phyloP scores from a whole-genome alignment of 2,329 filamentous ascomycete genomes.

The Emmonsiellopsis sp. region DNA sequence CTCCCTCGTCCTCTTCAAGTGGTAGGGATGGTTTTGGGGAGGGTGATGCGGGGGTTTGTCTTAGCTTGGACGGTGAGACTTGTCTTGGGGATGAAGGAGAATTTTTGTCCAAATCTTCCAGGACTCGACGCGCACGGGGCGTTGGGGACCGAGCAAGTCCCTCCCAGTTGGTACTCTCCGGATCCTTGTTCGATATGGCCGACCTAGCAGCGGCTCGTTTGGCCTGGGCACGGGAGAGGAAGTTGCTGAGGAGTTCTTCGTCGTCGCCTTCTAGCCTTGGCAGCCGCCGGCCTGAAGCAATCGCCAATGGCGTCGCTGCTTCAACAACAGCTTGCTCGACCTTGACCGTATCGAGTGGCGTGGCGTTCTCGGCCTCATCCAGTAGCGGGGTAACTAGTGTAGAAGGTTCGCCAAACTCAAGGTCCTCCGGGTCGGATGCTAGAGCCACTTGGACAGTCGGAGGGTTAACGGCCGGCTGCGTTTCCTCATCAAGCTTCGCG shows the following conservation, averaged over 20 bases:
- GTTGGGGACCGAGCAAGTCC: slow-evolving; percentile 1
- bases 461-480: neutral
- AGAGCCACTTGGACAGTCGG: neutral
- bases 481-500: neutral
- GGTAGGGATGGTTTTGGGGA: slow-evolving; percentile 7
- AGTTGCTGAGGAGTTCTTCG: slow-evolving; percentile 30
- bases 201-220: slow-evolving; percentile 30
- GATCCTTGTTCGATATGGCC: slow-evolving; percentile 13
- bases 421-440: neutral
- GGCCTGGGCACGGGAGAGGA: slow-evolving; percentile 32
- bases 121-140: slow-evolving; percentile 24
- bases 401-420: neutral
- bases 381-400: neutral
- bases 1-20: slow-evolving; percentile 12
- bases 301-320: slow-evolving; percentile 22
- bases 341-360: slow-evolving; percentile 10
- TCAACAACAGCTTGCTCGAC: slow-evolving; percentile 21
- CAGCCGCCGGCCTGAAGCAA: slow-evolving; percentile 28
- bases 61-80: slow-evolving; percentile 22
- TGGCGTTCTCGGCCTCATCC: neutral
- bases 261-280: slow-evolving; percentile 31
- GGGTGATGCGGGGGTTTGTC: slow-evolving; percentile 8
- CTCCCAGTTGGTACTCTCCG: slow-evolving; percentile 2
- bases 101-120: slow-evolving; percentile 30
- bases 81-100: slow-evolving; percentile 29